These are phyloP conservation scores for Phytopythium vexans DNA, from an alignment of 352 stramenopile genomes.

Conservation along the genomic window DNA sequence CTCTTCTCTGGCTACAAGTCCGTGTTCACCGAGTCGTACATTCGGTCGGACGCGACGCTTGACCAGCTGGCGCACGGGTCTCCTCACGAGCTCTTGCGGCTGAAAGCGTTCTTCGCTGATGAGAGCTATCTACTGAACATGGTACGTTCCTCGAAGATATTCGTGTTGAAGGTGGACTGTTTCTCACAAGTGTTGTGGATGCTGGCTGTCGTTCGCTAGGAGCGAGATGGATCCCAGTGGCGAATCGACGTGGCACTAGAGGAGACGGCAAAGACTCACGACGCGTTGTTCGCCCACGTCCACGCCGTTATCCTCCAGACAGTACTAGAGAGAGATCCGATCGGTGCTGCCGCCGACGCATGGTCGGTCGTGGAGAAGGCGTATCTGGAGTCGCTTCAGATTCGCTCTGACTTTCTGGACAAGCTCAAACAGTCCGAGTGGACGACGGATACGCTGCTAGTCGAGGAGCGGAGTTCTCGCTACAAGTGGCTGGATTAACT, in stretches of 20 bases:
- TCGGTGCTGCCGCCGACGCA: not conserved
- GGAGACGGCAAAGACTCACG: conserved; percentile 32
- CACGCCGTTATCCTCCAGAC: conserved; percentile 53
- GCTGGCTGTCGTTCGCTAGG: not conserved
- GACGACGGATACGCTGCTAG: conserved; percentile 59
- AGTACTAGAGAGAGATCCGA: conserved; percentile 18
- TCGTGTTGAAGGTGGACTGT: not conserved
- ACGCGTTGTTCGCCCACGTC: conserved; percentile 47
- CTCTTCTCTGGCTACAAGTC: conserved; percentile 50
- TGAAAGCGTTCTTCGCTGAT: conserved; percentile 39
- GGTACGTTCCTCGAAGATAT: conserved; percentile 8
- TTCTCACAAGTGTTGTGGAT: not conserved
- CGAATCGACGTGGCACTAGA: conserved; percentile 52
- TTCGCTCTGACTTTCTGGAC: conserved; percentile 3
- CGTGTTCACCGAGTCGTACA: conserved; percentile 39
- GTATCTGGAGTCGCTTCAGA: conserved; percentile 30
- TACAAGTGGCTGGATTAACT: conserved; percentile 44
- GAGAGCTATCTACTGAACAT: conserved; percentile 66
- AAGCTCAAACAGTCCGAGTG: conserved; percentile 48
- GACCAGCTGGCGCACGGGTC: conserved; percentile 33
- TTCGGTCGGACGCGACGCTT: conserved; percentile 48
- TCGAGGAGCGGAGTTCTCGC: conserved; percentile 53
- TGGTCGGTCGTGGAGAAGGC: conserved; percentile 21
- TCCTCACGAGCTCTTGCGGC: conserved; percentile 28
- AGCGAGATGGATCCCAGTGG: conserved; percentile 6